Percentiles rank a stretch among this genome's conserved stretches.
These are phyloP conservation scores for Microcos paniculata DNA, from an alignment of 345 rosid species.

Conservation along the genomic window DNA sequence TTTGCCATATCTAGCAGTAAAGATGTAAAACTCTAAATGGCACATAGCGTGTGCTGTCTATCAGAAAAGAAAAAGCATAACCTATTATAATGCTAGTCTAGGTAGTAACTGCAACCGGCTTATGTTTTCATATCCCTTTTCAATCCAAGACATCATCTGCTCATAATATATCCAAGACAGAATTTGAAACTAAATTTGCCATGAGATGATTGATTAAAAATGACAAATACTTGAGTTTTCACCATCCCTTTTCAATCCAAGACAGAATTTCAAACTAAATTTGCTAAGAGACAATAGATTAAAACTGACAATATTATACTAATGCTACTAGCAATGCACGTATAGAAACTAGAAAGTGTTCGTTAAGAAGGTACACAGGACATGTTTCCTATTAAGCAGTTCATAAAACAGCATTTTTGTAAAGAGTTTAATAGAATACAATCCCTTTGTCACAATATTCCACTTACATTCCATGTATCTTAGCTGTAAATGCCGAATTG, in stretches of 20 bases:
- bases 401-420: background rate
- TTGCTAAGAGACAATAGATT: background rate
- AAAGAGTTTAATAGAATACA: background rate
- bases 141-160: background rate
- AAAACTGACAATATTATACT: background rate
- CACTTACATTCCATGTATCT: conserved; percentile 55
- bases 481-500: conserved; percentile 30
- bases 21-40: background rate
- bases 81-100: background rate
- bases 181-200: background rate
- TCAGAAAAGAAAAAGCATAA: background rate
- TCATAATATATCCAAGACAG: background rate
- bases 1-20: background rate
- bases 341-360: background rate
- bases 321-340: background rate
- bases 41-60: background rate
- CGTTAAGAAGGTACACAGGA: background rate
- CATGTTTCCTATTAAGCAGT: background rate
- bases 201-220: background rate
- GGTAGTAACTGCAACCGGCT: background rate
- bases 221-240: background rate
- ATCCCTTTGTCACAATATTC: background rate
- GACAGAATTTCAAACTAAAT: background rate
- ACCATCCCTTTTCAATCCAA: background rate
- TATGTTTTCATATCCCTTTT: background rate